phyloP scores from a whole-genome alignment of 352 stramenopile species.

The Pythium folliculosum region DNA sequence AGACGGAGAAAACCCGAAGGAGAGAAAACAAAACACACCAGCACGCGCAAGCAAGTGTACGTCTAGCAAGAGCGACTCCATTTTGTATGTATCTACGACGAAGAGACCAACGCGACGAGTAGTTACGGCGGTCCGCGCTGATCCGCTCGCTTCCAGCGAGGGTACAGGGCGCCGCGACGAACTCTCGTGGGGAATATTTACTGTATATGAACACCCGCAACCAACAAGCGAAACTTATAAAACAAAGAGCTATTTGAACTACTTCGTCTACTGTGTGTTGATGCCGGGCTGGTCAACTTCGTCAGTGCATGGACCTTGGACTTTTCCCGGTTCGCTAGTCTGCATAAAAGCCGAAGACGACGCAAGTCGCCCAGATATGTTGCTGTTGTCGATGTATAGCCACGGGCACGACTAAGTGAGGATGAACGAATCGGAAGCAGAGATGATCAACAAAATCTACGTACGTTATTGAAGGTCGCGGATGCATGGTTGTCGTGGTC shows the following conservation, averaged over 20 bases:
- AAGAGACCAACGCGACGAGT: slow-evolving; percentile 6
- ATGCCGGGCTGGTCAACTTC: too few relatives aligned
- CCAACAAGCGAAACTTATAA: slow-evolving; percentile 24
- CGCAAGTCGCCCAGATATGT: slow-evolving; percentile 87
- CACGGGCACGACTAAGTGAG: too few relatives aligned
- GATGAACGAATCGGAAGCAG: too few relatives aligned
- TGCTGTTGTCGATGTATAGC: too few relatives aligned
- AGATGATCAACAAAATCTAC: slow-evolving; percentile 14
- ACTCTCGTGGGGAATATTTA: slow-evolving; percentile 18
- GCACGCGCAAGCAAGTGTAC: slow-evolving; percentile 11
- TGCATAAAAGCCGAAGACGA: slow-evolving; percentile 91
- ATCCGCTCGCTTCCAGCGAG: not conserved
- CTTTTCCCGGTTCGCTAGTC: slow-evolving; percentile 43
- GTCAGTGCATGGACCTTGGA: not conserved
- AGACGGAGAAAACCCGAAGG: slow-evolving; percentile 11
- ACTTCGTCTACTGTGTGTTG: not conserved
- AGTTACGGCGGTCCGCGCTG: too few relatives aligned
- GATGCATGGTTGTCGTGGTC: slow-evolving; percentile 93
- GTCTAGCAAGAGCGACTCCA: slow-evolving; percentile 21
- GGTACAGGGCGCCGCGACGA: not conserved
- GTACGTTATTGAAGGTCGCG: slow-evolving; percentile 84
- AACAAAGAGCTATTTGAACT: slow-evolving; percentile 27
- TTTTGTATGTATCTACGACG: slow-evolving; percentile 33
- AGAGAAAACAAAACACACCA: slow-evolving; percentile 7
- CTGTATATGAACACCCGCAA: slow-evolving; percentile 33